Base-by-base conservation (phyloP, 768 basidiomycete species). In the Tephrocybe sp. region DNA sequence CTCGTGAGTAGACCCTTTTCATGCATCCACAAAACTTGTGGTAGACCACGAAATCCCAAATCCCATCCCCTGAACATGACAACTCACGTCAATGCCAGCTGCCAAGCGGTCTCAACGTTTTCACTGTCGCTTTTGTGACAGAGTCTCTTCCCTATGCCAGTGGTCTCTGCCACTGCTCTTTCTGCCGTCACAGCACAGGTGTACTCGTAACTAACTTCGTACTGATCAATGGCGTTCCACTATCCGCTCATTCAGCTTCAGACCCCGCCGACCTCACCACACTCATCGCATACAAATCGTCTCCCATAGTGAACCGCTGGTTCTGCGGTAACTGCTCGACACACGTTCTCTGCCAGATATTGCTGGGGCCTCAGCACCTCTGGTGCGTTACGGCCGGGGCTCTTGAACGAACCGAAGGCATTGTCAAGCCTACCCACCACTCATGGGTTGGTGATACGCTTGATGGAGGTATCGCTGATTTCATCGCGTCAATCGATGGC, bases 171-270 rank as follows among this genome's bases (percentile, higher is more conserved):
- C 63, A 69, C 45, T 69, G 68, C 53, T 62, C 58, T 40, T 41
- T 56, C 23, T 69, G 68, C 51, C 53, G 66, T 6, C 68, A 68
- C 38, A 57, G 44, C 23, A 65, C 61, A 3, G 68, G 68, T 12
- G 57, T 61, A 40, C 49, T 66, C 19, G 51, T 53, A 26, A 53
- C 56, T 3, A 53, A 57, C 14, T 40, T 51, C 32, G 59, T 52
- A 20, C 19, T n/a, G 5, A 51, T 68, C 33, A 26, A 36, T 2
- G 56, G 60, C 1, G 51, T 39, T 4, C 57, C 60, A 2, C 38
- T 59, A 14, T 41, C 55, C 39, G 12, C 33, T 16, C 22, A 35
- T 7, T 52, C 51, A 2, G 53, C 49, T 12, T 20, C 36, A 4
- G 23, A 54, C 16, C 54, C 56, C 7, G 52, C 47, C 16, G 52